Evolutionary conservation across 2,329 filamentous ascomycete genomes (phyloP), one percentile per base, ranked within the genome.

Genomic region (Chaetothyriales sp.): DNA sequence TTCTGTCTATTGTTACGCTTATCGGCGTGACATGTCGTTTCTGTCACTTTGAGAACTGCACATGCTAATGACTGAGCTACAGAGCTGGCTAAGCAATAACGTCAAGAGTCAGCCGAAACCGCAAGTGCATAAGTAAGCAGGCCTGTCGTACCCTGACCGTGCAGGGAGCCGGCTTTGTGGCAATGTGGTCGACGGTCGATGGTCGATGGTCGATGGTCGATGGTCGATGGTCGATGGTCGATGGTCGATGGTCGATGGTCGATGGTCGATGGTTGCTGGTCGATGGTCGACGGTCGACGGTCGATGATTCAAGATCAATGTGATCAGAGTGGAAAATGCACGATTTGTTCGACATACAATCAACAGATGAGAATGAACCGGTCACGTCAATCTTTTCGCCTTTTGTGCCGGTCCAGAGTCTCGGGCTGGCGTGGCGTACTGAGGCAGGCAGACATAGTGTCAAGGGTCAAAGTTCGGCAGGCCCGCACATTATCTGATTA

Each of bases 61-160:
- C 58, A 59, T 53, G 60, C 53, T 44, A 50, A 48, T 61, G 9
- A 49, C 44, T 19, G 49, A 29, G 47, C 50, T 47, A 19, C 56
- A 78, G 76, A 74, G 82, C 51, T 89, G 86, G 86, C 75, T 90
- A 59, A 88, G 84, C 59, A 87, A 87, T 71, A 89, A 89, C 65
- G 83, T 89, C 71, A 89, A 89, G 73, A 70, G 70, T 28, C 69
- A 66, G 53, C 67, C 70, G 15, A 52, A 55, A 48, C 56, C 52
- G 3, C 29, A 37, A 10, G 29, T 37, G 13, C 29, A 37, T 13
- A 37, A 37, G 8, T 37, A 10, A 37, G 29, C 4, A 13, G 29
- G 8, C 29, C 4, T 37, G 29, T 13, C 8, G 8, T 37, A 37
- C 9, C 29, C 29, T 10, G 8, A 37, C 13, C 9, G 13, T 37